Base-by-base conservation (phyloP, 2,329 filamentous ascomycete genomes). In the Claviceps purpurea region DNA sequence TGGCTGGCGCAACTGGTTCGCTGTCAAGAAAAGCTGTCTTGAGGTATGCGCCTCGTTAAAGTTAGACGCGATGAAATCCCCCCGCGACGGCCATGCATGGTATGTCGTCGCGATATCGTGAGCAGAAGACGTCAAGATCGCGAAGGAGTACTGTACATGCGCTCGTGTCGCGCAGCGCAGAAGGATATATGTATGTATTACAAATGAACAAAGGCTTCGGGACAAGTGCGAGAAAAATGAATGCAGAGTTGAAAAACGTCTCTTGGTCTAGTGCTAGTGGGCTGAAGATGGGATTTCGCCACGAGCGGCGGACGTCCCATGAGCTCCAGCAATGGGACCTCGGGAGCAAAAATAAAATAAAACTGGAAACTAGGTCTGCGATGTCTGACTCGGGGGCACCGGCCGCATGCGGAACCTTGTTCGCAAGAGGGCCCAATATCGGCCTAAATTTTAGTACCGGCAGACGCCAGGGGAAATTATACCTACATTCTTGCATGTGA, bases 71-170 rank as follows among this genome's bases (percentile, higher is more conserved):
- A 45, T 38, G 16, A 16, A 22, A 16, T 22, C 10, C 30, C 34
- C 37, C 5, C 40, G 39, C 30, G 44, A 48, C 53, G 37, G 16
- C 47, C 50, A 55, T 52, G 48, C 53, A 55, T 55, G 53, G 14
- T 52, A 47, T 52, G 45, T 37, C 49, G 48, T 22, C 47, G 48
- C 26, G 48, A 11, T 4, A 20, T 39, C 30, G 45, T 20, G n/a
- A 24, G 26, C 18, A 38, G 8, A 30, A 8, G 14, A 7, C 24
- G 13, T 34, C 10, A 45, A 22, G 45, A 43, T 16, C 22, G 7
- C 39, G 10, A 26, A 30, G 13, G n/a, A 10, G 47, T 6, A 4
- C 20, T 30, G 24, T n/a, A 13, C 1, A 45, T n/a, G 16, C 24
- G 24, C 43, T 30, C 24, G 43, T 34, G 16, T 45, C 14, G 11